Evolutionary conservation across 805 yeast genomes (phyloP).

Genomic region (Torulaspora franciscae): DNA sequence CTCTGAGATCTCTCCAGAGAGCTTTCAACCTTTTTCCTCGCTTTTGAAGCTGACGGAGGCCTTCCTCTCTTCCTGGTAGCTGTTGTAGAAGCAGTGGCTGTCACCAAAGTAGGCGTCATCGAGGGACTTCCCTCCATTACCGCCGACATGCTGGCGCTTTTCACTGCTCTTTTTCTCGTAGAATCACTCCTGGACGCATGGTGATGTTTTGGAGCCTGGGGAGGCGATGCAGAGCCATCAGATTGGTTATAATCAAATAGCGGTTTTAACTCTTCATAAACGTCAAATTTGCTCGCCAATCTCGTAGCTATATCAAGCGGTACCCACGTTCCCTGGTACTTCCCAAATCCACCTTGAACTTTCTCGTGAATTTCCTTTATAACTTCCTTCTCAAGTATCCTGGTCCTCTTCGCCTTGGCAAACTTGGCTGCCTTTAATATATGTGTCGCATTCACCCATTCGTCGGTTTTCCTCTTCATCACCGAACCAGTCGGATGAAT

Average conservation of each 20-base stretch:
- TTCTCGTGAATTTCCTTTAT: conserved; percentile 86
- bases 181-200: conserved; percentile 51
- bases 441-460: conserved; percentile 93
- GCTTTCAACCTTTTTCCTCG: conserved; percentile 21
- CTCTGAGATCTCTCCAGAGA: conserved; percentile 30
- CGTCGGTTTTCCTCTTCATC: conserved; percentile 71
- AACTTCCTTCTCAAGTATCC: conserved; percentile 89
- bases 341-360: conserved; percentile 95
- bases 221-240: conserved; percentile 50
- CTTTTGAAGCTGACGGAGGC: conserved; percentile 21
- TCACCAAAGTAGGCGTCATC: conserved; percentile 9
- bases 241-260: conserved; percentile 56
- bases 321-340: conserved; percentile 96
- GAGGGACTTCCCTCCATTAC: conserved; percentile 17
- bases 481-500: conserved; percentile 62
- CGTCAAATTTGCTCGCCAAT: conserved; percentile 62
- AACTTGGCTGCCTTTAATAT: conserved; percentile 88
- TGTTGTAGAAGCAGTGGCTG: conserved; percentile 13
- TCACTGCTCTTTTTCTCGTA: conserved; percentile 26
- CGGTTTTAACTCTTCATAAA: conserved; percentile 55
- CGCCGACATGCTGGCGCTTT: conserved; percentile 24
- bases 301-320: conserved; percentile 71
- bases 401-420: conserved; percentile 90
- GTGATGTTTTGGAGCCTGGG: conserved; percentile 61
- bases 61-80: conserved; percentile 34